phyloP scores from a whole-genome alignment of 129 eudicot genomes.

The Oenanthe sinensis region DNA sequence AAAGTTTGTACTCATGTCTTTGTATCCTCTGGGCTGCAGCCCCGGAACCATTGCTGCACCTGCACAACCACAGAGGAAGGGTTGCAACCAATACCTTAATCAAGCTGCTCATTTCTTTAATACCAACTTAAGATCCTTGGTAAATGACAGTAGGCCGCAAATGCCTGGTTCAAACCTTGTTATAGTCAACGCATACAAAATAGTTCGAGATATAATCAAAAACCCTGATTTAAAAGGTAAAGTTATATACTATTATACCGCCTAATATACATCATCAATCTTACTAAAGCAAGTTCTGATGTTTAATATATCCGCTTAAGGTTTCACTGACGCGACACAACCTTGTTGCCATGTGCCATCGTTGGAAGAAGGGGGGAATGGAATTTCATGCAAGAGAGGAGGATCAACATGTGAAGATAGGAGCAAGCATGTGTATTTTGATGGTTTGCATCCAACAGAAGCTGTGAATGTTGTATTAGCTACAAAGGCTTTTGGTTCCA shows the following conservation, averaged over 20 bases:
- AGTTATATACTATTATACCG: not conserved
- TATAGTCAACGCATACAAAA: constrained; percentile 34
- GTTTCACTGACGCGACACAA: constrained; percentile 24
- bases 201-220: constrained; percentile 32
- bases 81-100: constrained; percentile 24
- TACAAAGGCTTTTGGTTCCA: constrained; percentile 30
- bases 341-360: constrained; percentile 38
- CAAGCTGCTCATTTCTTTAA: constrained; percentile 32
- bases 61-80: not conserved
- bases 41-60: constrained; percentile 27
- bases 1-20: constrained; percentile 35
- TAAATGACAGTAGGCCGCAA: constrained; percentile 23
- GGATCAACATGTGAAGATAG: constrained; percentile 37
- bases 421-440: constrained; percentile 30
- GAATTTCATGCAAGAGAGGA: constrained; percentile 35
- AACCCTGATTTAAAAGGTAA: constrained; percentile 31
- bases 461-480: constrained; percentile 41
- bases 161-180: constrained; percentile 40
- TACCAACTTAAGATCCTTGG: constrained; percentile 23
- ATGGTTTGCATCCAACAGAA: constrained; percentile 54
- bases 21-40: constrained; percentile 52
- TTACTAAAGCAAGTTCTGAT: not conserved
- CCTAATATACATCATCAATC: not conserved
- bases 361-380: constrained; percentile 13
- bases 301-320: constrained; percentile 20